Conservation (phyloP, 2,329 filamentous ascomycete species). For the Aaosphaeria arxii region DNA sequence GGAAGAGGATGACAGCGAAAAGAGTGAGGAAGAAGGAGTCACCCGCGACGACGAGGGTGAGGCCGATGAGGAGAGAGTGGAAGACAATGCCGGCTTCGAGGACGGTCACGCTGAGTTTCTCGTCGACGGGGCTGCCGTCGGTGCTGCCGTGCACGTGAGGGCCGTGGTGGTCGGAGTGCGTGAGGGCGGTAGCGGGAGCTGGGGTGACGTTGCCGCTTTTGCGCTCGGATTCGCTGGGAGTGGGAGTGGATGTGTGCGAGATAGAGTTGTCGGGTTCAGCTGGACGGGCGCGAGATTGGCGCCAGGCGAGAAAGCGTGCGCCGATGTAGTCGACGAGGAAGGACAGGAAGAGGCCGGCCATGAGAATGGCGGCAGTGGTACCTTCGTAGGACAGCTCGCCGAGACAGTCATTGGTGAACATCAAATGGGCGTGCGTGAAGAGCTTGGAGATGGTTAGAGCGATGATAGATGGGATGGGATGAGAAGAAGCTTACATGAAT, state of each 20-base stretch:
- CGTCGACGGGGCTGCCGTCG: slow-evolving; percentile 10
- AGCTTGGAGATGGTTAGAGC: slow-evolving; percentile 46
- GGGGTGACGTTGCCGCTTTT: slow-evolving; percentile 3
- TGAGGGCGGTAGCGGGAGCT: slow-evolving; percentile 13
- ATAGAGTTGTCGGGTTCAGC: not conserved
- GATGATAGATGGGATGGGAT: not conserved
- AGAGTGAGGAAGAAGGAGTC: slow-evolving; percentile 53
- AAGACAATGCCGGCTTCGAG: slow-evolving; percentile 74
- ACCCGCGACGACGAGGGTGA: slow-evolving; percentile 56
- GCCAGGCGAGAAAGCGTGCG: slow-evolving; percentile 53
- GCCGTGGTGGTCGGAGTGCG: slow-evolving; percentile 10
- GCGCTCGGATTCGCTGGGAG: not conserved
- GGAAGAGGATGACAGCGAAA: slow-evolving; percentile 67
- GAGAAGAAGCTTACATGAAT: slow-evolving; percentile 53
- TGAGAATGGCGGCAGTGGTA: slow-evolving; percentile 67
- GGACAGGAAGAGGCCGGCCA: slow-evolving; percentile 71
- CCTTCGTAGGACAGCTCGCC: slow-evolving; percentile 65
- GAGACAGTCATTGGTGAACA: slow-evolving; percentile 70
- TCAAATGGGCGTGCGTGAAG: slow-evolving; percentile 68
- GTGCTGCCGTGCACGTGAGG: slow-evolving; percentile 15
- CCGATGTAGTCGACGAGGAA: slow-evolving; percentile 69
- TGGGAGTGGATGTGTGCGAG: not conserved
- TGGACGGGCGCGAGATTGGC: slow-evolving; percentile 16
- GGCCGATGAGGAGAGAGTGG: slow-evolving; percentile 66
- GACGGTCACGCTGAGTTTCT: slow-evolving; percentile 62